A percentile compares a stretch with the other conserved stretches of the same genome.
phyloP scores from a whole-genome alignment of 257 asterid species.

The Solanum gandarillasii region DNA sequence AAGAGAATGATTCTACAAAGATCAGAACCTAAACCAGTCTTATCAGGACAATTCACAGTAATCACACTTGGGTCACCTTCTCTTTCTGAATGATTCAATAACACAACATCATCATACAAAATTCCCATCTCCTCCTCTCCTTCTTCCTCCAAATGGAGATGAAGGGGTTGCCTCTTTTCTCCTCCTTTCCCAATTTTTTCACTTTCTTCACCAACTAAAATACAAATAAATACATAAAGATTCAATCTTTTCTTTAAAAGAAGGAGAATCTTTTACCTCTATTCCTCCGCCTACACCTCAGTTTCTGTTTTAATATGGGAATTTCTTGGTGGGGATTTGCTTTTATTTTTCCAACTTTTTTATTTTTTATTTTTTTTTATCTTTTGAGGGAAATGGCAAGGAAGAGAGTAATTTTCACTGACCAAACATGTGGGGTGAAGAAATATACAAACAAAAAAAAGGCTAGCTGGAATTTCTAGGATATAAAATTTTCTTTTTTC shows the following conservation, averaged over 20 bases:
- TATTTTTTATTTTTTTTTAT: background rate
- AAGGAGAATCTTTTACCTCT: background rate
- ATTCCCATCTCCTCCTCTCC: constrained; percentile 32
- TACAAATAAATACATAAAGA: background rate
- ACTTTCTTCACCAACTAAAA: background rate
- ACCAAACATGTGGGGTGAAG: constrained; percentile 23
- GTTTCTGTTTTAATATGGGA: background rate
- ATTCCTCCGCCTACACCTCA: background rate
- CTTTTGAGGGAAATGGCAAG: background rate
- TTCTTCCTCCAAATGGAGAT: background rate
- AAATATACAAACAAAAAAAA: background rate
- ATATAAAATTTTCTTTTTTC: background rate
- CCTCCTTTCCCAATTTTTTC: background rate
- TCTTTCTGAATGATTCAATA: constrained; percentile 48
- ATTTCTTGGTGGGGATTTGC: background rate
- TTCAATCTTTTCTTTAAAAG: background rate
- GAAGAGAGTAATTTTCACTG: constrained; percentile 25
- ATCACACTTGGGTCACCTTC: constrained; percentile 70
- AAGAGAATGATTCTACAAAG: constrained; percentile 82
- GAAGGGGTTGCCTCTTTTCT: background rate
- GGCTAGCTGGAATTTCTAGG: background rate
- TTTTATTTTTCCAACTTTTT: background rate
- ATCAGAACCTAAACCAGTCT: constrained; percentile 85
- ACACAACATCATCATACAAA: constrained; percentile 63
- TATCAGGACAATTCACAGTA: constrained; percentile 84